Evolutionary conservation across 441 rosid species (phyloP).

Genomic region (Geranium incanum): DNA sequence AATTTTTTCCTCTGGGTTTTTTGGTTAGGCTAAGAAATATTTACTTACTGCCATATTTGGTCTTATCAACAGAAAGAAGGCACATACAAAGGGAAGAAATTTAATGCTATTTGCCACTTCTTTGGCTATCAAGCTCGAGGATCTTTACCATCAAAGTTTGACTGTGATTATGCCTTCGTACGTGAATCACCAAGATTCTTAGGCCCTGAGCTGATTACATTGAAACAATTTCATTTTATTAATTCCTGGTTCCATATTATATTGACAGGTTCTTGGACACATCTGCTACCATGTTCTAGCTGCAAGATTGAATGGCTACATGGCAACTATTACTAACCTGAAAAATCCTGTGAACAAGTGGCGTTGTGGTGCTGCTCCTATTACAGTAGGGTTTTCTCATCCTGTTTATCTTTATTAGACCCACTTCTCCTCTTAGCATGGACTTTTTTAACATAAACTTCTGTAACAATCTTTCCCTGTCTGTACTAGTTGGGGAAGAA

Average conservation of each 20-base stretch:
- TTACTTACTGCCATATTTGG: slow-evolving; percentile 7
- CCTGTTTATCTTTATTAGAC: neutral
- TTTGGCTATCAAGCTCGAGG: slow-evolving; percentile 99
- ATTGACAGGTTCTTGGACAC: slow-evolving; percentile 83
- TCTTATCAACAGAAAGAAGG: slow-evolving; percentile 74
- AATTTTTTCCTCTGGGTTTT: neutral
- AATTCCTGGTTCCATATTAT: neutral
- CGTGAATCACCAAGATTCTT: slow-evolving; percentile 22
- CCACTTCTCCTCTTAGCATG: neutral
- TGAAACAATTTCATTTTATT: neutral
- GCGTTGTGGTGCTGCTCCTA: slow-evolving; percentile 96
- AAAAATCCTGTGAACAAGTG: slow-evolving; percentile 92
- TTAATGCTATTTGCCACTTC: slow-evolving; percentile 95
- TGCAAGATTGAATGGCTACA: slow-evolving; percentile 92
- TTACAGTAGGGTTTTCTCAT: slow-evolving; percentile 51
- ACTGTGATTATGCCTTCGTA: slow-evolving; percentile 95
- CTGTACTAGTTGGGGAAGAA: neutral
- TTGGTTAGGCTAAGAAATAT: neutral
- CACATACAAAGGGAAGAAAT: slow-evolving; percentile 88
- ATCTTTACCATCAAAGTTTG: slow-evolving; percentile 90
- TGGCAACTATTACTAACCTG: slow-evolving; percentile 92
- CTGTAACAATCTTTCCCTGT: neutral
- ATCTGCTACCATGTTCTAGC: slow-evolving; percentile 88
- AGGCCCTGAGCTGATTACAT: neutral
- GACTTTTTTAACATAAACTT: no score